phyloP scores from a whole-genome alignment of 2,329 filamentous ascomycete genomes.

The Drechmeria coniospora region DNA sequence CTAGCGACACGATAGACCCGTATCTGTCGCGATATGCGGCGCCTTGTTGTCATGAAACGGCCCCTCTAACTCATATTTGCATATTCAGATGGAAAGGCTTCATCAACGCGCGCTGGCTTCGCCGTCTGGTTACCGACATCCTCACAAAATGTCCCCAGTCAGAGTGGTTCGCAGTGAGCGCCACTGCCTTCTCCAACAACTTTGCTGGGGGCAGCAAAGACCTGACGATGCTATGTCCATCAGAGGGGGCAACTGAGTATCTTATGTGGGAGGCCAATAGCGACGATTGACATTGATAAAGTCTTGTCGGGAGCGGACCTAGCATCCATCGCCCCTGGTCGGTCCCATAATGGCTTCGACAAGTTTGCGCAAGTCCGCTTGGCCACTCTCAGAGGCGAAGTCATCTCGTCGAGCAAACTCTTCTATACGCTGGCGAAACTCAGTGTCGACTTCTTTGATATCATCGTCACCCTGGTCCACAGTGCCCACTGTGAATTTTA shows the following conservation, averaged over 20 bases:
- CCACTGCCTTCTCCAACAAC: constrained; percentile 33
- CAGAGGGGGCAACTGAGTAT: constrained; percentile 34
- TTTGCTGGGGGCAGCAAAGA: constrained; percentile 30
- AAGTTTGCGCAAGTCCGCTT: constrained; percentile 61
- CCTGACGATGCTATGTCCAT: constrained; percentile 37
- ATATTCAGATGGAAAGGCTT: constrained; percentile 46
- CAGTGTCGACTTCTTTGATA: constrained; percentile 55
- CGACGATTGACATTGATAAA: constrained; percentile 25
- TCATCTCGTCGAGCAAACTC: constrained; percentile 72
- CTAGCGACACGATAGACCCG: constrained; percentile 45
- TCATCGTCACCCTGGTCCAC: constrained; percentile 49
- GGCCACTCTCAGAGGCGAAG: constrained; percentile 66
- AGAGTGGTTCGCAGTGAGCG: constrained; percentile 40
- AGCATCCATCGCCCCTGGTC: constrained; percentile 46
- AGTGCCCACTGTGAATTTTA: constrained; percentile 64
- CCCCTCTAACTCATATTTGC: constrained; percentile 21
- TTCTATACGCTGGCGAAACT: constrained; percentile 75
- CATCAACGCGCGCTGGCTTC: constrained; percentile 36
- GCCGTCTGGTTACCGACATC: constrained; percentile 28
- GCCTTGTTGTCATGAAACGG: constrained; percentile 19
- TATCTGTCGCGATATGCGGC: constrained; percentile 54
- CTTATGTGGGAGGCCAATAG: constrained; percentile 43
- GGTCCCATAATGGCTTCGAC: constrained; percentile 62
- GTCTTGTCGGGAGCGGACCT: constrained; percentile 44
- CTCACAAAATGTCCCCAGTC: constrained; percentile 26